Base-by-base conservation (phyloP, 176 grass and related monocot genomes). In the Oryza officinalis region DNA sequence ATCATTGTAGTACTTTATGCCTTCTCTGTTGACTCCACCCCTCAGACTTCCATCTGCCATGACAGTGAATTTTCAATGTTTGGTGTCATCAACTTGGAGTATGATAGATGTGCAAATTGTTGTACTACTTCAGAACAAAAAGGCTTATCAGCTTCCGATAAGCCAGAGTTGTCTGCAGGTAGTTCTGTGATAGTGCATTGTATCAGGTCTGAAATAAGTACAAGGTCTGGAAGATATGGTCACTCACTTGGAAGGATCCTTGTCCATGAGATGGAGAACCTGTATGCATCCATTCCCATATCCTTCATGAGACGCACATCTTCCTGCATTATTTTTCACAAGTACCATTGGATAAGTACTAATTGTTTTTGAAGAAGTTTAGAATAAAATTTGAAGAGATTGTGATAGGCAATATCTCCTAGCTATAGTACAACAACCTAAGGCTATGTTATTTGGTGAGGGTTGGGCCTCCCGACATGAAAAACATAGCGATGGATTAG, bases 261-360 rank as follows among this genome's bases (percentile, higher is more conserved):
- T 54, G 67, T 32, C 92, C 92, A 94, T 11, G 92, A 89, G 28
- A 94, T 94, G 67, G 92, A 92, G 64, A 94, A 89, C 17, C 87
- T 87, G 38, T 89, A 94, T 2, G 92, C 84, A 47, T 89, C 89
- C 89, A 94, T 50, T 5, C 87, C 92, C 84, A 92, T 87, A 43
- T 92, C 89, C 69, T 92, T 90, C 89, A 94, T 92, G 10, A 92
- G 37, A 22, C 13, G 26, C 45, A 94, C 84, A 80, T 94, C 92
- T 83, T 94, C 92, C 89, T 94, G 69, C 67, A 17, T 11, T 75
- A 23, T 49, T 81, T 43, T 5, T 54, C 0, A 8, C 44, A 46
- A 46, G 11, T 46, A 0, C 44, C 44, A 1, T 2, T 13, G 37
- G 37, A 38, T 38, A 38, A 38, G 7, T 38, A 38, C 37, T 38